phyloP scores from a whole-genome alignment of 352 stramenopile species.

The Phytophthora vignae region DNA sequence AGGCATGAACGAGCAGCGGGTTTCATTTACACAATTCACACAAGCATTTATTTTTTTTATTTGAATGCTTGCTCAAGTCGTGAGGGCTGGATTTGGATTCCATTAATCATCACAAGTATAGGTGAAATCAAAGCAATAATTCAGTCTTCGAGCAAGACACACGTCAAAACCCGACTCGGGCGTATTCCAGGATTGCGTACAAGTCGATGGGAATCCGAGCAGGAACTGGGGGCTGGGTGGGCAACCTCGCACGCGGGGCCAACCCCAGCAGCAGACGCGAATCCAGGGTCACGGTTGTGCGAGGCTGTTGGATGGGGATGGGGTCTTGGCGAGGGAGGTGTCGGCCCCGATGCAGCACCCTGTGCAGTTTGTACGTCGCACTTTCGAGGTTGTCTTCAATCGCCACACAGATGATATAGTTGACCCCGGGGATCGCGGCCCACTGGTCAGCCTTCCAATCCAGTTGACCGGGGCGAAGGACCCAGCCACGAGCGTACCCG shows the following conservation, averaged over 20 bases:
- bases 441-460: neutral
- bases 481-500: neutral
- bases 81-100: slow-evolving; percentile 4
- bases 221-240: neutral
- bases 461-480: neutral
- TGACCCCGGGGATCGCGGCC: neutral
- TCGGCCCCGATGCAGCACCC: neutral
- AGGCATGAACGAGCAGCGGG: neutral
- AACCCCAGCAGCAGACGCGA: neutral
- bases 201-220: neutral
- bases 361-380: neutral
- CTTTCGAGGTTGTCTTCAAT: neutral
- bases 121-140: too few species aligned
- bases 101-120: neutral
- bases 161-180: neutral
- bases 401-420: neutral
- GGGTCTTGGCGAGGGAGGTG: neutral
- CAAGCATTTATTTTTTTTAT: too few species aligned
- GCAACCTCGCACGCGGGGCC: neutral
- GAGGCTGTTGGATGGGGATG: neutral
- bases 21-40: slow-evolving; percentile 47
- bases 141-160: too few species aligned
- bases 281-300: neutral
- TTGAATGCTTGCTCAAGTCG: slow-evolving; percentile 36
- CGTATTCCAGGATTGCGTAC: neutral